phyloP scores from a whole-genome alignment of 495 filamentous ascomycete species.

The Amniculicola lignicola region DNA sequence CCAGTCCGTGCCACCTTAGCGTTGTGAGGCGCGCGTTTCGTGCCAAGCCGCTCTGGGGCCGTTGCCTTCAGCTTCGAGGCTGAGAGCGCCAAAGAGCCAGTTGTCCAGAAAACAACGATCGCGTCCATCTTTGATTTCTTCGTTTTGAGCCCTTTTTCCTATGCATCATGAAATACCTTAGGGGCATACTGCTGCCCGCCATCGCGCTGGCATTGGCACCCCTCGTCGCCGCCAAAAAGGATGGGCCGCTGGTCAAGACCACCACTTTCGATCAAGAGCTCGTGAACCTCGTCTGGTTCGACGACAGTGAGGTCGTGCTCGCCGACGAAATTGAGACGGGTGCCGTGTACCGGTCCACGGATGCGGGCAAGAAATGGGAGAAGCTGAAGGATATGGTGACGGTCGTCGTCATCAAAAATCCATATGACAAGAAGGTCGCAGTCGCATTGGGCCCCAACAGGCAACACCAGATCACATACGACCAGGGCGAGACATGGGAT shows the following conservation, averaged over 20 bases:
- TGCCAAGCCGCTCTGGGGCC: conserved; percentile 18
- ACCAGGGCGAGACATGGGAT: conserved; percentile 77
- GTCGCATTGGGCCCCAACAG: conserved; percentile 71
- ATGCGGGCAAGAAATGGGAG: conserved; percentile 75
- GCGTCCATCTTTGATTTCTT: conserved; percentile 1
- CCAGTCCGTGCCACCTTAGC: conserved; percentile 1
- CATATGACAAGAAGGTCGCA: conserved; percentile 71
- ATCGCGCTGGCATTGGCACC: conserved; percentile 31
- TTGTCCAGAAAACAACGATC: conserved; percentile 10
- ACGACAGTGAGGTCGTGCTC: conserved; percentile 74
- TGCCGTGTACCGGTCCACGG: conserved; percentile 66
- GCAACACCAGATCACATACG: conserved; percentile 73
- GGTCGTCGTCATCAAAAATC: conserved; percentile 63
- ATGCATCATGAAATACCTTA: conserved; percentile 36
- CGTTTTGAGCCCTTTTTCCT: not conserved
- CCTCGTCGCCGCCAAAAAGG: conserved; percentile 46
- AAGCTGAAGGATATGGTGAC: conserved; percentile 60
- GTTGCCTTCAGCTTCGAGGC: conserved; percentile 29
- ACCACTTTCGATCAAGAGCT: conserved; percentile 62
- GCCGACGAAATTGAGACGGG: conserved; percentile 55
- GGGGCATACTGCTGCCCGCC: conserved; percentile 36
- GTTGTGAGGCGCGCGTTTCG: conserved; percentile 21
- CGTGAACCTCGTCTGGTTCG: conserved; percentile 73
- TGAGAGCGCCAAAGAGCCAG: conserved; percentile 25
- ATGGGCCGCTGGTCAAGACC: conserved; percentile 50